Base-by-base conservation (phyloP, 305 asterid genomes). In the Nicotiana rustica region DNA sequence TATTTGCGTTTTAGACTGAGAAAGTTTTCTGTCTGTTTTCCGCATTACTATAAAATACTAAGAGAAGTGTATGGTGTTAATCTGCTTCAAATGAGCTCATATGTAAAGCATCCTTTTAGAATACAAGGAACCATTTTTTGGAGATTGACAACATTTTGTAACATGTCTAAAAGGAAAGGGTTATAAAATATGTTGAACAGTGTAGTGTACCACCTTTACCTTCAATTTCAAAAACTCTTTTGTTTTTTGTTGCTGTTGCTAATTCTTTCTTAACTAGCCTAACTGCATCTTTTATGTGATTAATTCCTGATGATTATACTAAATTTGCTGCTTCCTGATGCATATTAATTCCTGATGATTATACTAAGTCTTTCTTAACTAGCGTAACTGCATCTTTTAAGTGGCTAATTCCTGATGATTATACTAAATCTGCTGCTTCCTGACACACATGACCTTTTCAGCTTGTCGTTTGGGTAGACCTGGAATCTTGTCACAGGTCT, bases 391-490 rank as follows among this genome's bases (percentile, higher is more conserved):
- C 62, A 57, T 57, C 62, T 67, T 67, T 67, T 67, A 67, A 0
- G 62, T 73, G 33, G 0, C 29, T n/a, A 38, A 13, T 38, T 44
- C 52, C 13, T 9, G 52, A 44, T 44, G 52, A 44, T 25, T 2
- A 14, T 41, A 3, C 17, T 41, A 17, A 8, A 33, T 9, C 36
- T 17, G 61, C 59, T 49, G 41, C 2, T 80, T 52, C 59, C 59
- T 52, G 47, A 77, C 71, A 14, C 29, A 41, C 5, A 36, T 67
- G 18, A 49, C 29, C 41, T 81, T 83, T 83, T 56, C 92, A 91
- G 97, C 91, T 85, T 25, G 82, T 86, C 88, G 80, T 66, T 80
- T 85, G 1, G 83, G 85, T 66, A 77, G 77, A 36, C 71, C 69
- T 80, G 80, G 83, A 67, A 88, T 87, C 64, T 85, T 55, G 59